Conservation (phyloP, 345 rosid genomes). For the Eucalyptus caleyi region DNA sequence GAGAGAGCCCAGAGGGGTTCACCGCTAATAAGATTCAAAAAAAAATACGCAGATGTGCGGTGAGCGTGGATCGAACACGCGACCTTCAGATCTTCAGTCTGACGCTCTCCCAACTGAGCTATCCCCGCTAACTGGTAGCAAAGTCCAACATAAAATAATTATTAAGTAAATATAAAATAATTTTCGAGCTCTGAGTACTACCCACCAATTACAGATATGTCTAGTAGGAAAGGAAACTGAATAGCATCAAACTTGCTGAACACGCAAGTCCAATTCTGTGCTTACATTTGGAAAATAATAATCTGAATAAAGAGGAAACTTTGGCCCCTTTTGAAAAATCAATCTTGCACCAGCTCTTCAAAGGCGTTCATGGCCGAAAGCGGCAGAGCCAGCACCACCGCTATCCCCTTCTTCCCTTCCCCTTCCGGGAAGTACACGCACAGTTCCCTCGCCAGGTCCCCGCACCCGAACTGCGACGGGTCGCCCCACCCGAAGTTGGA, state of each 20-base stretch:
- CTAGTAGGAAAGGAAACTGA: neutral
- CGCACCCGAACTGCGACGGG: conserved; percentile 5
- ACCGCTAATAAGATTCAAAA: accelerated
- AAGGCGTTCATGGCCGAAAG: conserved; percentile 3
- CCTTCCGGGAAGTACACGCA: neutral
- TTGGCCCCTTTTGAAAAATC: neutral
- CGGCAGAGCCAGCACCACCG: conserved; percentile 1
- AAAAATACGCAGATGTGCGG: conserved; percentile 5
- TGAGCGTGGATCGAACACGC: conserved; percentile 90
- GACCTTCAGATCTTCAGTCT: conserved; percentile 98
- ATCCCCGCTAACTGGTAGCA: conserved; percentile 20
- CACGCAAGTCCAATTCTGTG: neutral
- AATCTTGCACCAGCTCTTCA: neutral
- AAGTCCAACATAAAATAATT: neutral
- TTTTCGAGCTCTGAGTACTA: accelerated
- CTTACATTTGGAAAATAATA: neutral
- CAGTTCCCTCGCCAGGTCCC: neutral
- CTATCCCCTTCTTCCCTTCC: neutral
- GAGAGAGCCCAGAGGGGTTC: neutral
- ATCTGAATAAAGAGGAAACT: neutral
- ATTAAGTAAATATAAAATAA: accelerated
- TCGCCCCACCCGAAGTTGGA: conserved; percentile 10
- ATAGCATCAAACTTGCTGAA: neutral
- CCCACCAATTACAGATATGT: neutral
- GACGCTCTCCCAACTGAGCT: conserved; percentile 97